Evolutionary conservation across 2,329 filamentous ascomycete species (phyloP).

Genomic region (Ophiobolus disseminans): DNA sequence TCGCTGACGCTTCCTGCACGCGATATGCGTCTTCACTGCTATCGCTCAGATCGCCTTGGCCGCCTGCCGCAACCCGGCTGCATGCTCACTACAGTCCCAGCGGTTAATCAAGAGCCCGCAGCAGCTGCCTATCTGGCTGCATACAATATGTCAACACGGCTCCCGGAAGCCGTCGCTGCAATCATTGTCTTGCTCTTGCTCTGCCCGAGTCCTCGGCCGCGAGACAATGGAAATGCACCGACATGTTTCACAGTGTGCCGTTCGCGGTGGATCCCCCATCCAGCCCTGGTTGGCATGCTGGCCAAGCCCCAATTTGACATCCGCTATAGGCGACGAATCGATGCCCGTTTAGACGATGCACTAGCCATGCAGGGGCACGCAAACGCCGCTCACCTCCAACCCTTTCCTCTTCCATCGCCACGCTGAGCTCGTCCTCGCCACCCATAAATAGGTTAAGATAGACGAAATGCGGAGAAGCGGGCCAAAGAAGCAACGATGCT

Average conservation of each 20-base stretch:
- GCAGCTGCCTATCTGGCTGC: background rate
- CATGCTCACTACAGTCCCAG: constrained; percentile 15
- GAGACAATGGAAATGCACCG: constrained; percentile 34
- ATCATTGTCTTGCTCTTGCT: background rate
- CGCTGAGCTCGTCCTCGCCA: constrained; percentile 35
- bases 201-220: constrained; percentile 19
- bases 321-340: constrained; percentile 35
- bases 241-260: constrained; percentile 37
- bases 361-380: constrained; percentile 39
- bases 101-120: constrained; percentile 12
- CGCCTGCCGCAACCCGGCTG: constrained; percentile 26
- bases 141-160: background rate
- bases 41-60: constrained; percentile 30
- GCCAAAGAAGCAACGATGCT: constrained; percentile 23
- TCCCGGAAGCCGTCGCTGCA: constrained; percentile 3
- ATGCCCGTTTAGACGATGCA: constrained; percentile 16
- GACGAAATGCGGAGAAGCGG: constrained; percentile 47
- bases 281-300: constrained; percentile 16
- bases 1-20: constrained; percentile 24
- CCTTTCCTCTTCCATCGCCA: constrained; percentile 29
- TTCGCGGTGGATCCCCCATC: constrained; percentile 27
- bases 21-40: constrained; percentile 20
- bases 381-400: constrained; percentile 19
- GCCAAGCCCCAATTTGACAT: constrained; percentile 36
- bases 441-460: constrained; percentile 44